phyloP scores from a whole-genome alignment of 1,139 yeast species.

The Spencermartinsiella ligniputridi region DNA sequence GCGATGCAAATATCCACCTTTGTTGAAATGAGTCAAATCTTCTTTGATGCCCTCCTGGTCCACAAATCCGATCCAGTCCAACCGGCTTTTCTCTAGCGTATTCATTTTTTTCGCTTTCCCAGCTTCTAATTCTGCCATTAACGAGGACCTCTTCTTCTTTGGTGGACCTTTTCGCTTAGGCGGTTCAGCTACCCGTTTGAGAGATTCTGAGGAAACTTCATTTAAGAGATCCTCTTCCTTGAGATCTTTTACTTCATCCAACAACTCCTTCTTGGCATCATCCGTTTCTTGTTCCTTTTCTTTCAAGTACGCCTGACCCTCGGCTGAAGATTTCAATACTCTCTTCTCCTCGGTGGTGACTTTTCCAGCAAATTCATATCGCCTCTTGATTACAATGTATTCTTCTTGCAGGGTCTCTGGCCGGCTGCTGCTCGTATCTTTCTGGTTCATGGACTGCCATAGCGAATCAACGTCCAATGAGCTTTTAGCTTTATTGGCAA shows the following conservation, averaged over 20 bases:
- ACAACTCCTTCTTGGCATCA: background rate
- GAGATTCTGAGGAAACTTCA: background rate
- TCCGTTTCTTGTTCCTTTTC: constrained; percentile 12
- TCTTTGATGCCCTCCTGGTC: constrained; percentile 80
- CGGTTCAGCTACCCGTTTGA: constrained; percentile 22
- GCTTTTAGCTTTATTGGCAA: constrained; percentile 15
- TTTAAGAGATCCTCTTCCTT: constrained; percentile 6
- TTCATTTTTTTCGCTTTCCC: constrained; percentile 65
- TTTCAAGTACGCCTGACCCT: constrained; percentile 72
- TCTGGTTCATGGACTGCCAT: constrained; percentile 47
- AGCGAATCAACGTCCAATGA: constrained; percentile 45
- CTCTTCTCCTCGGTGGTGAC: constrained; percentile 68
- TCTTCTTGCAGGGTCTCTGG: constrained; percentile 31
- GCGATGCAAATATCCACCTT: constrained; percentile 77
- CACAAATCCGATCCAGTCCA: constrained; percentile 95
- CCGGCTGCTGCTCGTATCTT: background rate
- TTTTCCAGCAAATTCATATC: constrained; percentile 89
- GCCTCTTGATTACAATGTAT: constrained; percentile 65
- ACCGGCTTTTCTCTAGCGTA: constrained; percentile 84
- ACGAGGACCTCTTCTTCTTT: constrained; percentile 64
- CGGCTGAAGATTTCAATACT: constrained; percentile 76
- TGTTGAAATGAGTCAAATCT: constrained; percentile 72
- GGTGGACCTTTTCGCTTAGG: constrained; percentile 35
- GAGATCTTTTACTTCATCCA: constrained; percentile 8
- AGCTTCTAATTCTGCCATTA: constrained; percentile 65